A percentile compares a stretch with the other conserved stretches of the same genome.
Evolutionary conservation across 2,329 filamentous ascomycete species (phyloP).

Genomic region (Pyricularia sp.): DNA sequence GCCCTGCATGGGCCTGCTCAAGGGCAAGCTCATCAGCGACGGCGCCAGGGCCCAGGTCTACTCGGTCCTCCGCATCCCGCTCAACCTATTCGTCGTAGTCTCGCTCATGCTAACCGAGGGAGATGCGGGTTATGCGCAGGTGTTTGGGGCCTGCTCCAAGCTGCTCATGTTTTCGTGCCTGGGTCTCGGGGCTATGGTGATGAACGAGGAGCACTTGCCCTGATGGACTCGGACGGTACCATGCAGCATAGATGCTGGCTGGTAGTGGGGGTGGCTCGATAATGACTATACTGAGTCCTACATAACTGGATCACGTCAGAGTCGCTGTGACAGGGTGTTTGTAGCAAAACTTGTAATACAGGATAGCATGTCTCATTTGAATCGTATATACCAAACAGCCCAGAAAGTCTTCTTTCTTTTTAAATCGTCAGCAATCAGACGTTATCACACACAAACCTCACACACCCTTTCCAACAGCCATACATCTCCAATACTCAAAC

Average conservation of each 20-base stretch:
- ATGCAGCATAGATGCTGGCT: neutral
- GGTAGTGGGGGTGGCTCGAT: neutral
- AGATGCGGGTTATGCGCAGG: slow-evolving; percentile 15
- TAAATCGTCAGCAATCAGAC: neutral
- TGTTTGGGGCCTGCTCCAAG: slow-evolving; percentile 21
- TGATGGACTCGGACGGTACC: slow-evolving; percentile 4
- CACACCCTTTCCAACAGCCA: no score
- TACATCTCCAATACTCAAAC: no score
- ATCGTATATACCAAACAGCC: neutral
- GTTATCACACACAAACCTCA: neutral
- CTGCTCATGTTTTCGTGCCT: slow-evolving; percentile 19
- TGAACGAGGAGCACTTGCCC: slow-evolving; percentile 12
- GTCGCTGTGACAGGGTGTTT: neutral
- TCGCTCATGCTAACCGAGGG: slow-evolving; percentile 29
- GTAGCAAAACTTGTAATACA: neutral
- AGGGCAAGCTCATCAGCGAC: slow-evolving; percentile 42
- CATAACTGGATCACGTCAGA: neutral
- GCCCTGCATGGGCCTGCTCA: slow-evolving; percentile 42
- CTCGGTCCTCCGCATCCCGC: slow-evolving; percentile 42
- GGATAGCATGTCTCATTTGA: neutral
- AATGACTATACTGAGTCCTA: neutral
- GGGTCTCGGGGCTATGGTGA: slow-evolving; percentile 16
- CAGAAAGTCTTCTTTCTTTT: neutral
- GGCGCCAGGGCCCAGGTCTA: slow-evolving; percentile 42
- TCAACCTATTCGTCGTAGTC: slow-evolving; percentile 47